phyloP scores from a whole-genome alignment of 345 rosid genomes.

The Lepidium aucheri region DNA sequence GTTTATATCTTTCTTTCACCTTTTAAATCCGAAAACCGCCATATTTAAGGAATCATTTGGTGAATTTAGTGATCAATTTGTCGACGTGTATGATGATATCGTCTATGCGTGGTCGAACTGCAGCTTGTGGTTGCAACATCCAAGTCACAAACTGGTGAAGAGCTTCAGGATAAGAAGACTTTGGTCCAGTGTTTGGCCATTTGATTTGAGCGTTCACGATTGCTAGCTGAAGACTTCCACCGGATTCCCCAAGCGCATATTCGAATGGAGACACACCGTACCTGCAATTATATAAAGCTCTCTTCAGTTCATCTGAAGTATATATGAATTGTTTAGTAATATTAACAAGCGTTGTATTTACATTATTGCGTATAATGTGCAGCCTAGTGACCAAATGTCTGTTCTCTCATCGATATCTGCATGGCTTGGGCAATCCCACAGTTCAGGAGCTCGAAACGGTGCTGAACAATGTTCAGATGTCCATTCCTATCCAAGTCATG shows the following conservation, averaged over 20 bases:
- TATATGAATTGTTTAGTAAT: not conserved
- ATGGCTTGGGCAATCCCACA: constrained; percentile 98
- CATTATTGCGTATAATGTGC: constrained; percentile 97
- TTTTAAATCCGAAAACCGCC: not conserved
- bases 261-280: constrained; percentile 92
- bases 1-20: not conserved
- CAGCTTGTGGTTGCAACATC: constrained; percentile 94
- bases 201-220: constrained; percentile 87
- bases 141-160: constrained; percentile 89
- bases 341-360: constrained; percentile 27
- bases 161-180: constrained; percentile 69
- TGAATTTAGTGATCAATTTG: constrained; percentile 79
- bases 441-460: constrained; percentile 95
- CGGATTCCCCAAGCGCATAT: constrained; percentile 95
- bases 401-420: constrained; percentile 94
- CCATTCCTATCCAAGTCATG: constrained; percentile 61
- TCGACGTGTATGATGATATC: constrained; percentile 92
- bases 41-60: constrained; percentile 23
- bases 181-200: constrained; percentile 89
- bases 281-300: constrained; percentile 29
- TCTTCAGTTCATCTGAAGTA: not conserved
- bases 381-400: constrained; percentile 97
- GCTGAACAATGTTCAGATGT: constrained; percentile 96
- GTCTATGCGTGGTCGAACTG: constrained; percentile 80
- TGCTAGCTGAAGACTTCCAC: constrained; percentile 94